Evolutionary conservation across 352 stramenopile genomes (phyloP), one percentile per base, ranked within the genome.

Genomic region (Globisporangium takayamanum): DNA sequence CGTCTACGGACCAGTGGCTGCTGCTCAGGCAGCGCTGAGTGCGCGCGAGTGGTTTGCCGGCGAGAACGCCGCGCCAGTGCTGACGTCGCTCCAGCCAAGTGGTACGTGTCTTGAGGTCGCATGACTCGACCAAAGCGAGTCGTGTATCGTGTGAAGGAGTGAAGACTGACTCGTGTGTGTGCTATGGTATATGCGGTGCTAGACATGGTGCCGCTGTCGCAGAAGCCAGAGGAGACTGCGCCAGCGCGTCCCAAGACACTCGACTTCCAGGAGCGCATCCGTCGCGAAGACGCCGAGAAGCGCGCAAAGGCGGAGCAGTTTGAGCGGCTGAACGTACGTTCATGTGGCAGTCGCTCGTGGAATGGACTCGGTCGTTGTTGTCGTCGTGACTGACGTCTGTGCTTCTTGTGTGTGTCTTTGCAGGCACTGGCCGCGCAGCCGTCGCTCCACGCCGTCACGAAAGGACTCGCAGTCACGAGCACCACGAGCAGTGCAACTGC

Each of bases 391-490:
- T 8, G 12, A 30, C 10, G 28, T 37, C 26, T 26, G 57, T 39
- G 8, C 46, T 18, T 22, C n/a, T 33, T 59, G 33, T 62, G 51
- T 22, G 45, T 36, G 20, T 64, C 10, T 36, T 25, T 64, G 1
- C 59, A 92, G 76, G 60, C 63, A 14, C 70, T 94, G 47, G 80
- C 84, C 1, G 66, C 70, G 12, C 84, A 94, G 63, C 84, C 84
- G 15, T 86, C 84, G 26, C 67, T 94, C 41, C 81, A 94, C 61
- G 68, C 73, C 14, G 66, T 67, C n/a, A 71, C 76, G 15, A 72
- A 76, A 22, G 66, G 53, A 36, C 60, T 60, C 42, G 55, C 47
- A 36, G 62, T 63, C 30, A 57, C 25, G 2, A 15, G 4, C 18
- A 46, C 5, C 30, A 44, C 48, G 50, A 47, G 42, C 14, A 16